These are phyloP conservation scores for Salvia rosmarinus DNA, from an alignment of 257 asterid genomes.

Conservation along the genomic window DNA sequence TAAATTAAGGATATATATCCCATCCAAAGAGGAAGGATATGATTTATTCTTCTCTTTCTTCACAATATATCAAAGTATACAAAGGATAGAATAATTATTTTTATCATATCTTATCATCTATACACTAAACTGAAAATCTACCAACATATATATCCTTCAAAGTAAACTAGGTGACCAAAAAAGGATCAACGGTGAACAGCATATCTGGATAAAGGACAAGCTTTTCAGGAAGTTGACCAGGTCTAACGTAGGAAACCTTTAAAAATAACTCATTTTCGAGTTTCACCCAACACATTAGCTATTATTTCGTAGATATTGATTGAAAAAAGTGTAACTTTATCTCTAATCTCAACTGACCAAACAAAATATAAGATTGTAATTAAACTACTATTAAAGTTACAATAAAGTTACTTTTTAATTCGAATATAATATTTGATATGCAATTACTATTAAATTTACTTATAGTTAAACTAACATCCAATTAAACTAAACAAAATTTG, in stretches of 20 bases:
- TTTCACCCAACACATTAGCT: background rate
- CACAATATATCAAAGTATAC: background rate
- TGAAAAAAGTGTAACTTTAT: background rate
- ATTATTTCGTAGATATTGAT: background rate
- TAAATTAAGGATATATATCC: background rate
- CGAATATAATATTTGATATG: too few relatives aligned
- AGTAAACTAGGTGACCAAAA: background rate
- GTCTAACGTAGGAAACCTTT: background rate
- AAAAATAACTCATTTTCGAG: background rate
- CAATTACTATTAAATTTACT: too few relatives aligned
- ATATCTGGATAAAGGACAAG: background rate
- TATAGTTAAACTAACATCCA: too few relatives aligned
- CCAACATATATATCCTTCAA: background rate
- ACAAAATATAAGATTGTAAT: background rate
- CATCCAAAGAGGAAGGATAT: background rate
- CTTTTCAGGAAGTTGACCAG: background rate
- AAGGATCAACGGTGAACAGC: too few relatives aligned
- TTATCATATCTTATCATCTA: background rate
- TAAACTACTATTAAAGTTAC: too few relatives aligned
- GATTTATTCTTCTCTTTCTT: background rate
- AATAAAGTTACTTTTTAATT: too few relatives aligned
- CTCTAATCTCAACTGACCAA: background rate
- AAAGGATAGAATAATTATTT: background rate
- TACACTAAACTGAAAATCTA: background rate
- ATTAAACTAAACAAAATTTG: too few relatives aligned